Percentiles rank a stretch among this genome's conserved stretches.
Conservation (phyloP, 805 yeast genomes). For the Metschnikowia cubensis region DNA sequence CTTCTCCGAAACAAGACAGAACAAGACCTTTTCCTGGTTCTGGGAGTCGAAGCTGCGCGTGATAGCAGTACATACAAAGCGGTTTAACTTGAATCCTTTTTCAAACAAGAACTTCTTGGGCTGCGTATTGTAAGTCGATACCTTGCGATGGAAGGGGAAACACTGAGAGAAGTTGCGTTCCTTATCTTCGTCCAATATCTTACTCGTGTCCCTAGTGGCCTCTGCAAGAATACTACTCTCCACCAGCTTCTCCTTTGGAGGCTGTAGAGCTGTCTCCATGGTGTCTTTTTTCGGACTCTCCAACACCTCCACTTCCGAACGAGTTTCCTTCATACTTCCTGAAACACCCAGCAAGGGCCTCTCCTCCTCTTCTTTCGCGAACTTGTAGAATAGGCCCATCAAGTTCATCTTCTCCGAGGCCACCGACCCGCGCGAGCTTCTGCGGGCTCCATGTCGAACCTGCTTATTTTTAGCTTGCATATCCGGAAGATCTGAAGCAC, state of each 20-base stretch:
- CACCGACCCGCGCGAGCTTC: slow-evolving; percentile 6
- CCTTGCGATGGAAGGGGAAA: slow-evolving; percentile 75
- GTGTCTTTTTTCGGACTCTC: neutral
- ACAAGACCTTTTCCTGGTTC: slow-evolving; percentile 58
- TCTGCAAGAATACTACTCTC: neutral
- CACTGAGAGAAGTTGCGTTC: slow-evolving; percentile 72
- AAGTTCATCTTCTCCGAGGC: slow-evolving; percentile 6
- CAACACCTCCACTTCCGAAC: neutral
- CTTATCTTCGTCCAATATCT: slow-evolving; percentile 34
- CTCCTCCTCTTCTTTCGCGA: slow-evolving; percentile 35
- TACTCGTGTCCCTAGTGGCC: neutral
- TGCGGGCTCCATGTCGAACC: slow-evolving; percentile 9
- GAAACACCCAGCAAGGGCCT: neutral
- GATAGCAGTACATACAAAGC: slow-evolving; percentile 31
- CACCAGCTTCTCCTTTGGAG: neutral
- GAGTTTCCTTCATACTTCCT: slow-evolving; percentile 1
- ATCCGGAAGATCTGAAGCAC: neutral
- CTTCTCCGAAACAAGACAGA: slow-evolving; percentile 62
- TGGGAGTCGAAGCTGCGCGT: slow-evolving; percentile 27
- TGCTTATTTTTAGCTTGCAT: neutral
- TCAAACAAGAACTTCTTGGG: slow-evolving; percentile 38
- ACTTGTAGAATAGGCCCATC: slow-evolving; percentile 31
- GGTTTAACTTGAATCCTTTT: slow-evolving; percentile 21
- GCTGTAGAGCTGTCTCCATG: no score
- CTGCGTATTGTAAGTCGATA: slow-evolving; percentile 46